phyloP scores from a whole-genome alignment of 2,329 filamentous ascomycete genomes.

The Monilinia laxa region DNA sequence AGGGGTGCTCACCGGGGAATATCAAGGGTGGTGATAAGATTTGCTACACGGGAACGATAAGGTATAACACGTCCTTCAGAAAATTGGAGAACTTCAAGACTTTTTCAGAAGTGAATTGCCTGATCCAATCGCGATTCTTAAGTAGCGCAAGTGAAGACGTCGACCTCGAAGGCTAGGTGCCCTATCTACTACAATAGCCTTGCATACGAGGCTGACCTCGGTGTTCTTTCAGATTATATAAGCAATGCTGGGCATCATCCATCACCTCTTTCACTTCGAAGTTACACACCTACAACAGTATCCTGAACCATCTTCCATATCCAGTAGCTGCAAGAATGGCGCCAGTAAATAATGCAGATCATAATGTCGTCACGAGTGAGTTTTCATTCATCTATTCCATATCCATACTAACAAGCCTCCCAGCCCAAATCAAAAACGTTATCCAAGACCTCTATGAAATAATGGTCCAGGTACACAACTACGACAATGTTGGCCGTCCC shows the following conservation, averaged over 20 bases:
- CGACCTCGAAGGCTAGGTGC: not conserved
- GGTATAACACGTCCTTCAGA: no score
- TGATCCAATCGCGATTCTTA: no score
- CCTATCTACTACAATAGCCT: not conserved
- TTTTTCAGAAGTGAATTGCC: no score
- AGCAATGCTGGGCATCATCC: not conserved
- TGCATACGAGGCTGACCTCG: slow-evolving; percentile 6
- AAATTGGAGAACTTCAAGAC: no score
- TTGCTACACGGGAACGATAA: no score
- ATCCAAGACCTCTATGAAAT: slow-evolving; percentile 64
- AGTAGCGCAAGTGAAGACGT: no score
- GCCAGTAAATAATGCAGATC: slow-evolving; percentile 17
- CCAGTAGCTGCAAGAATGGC: slow-evolving; percentile 10
- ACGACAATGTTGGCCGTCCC: slow-evolving; percentile 54
- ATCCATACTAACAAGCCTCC: not conserved
- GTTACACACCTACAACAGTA: not conserved
- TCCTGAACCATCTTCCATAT: not conserved
- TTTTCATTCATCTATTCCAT: not conserved
- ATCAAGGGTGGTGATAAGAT: no score
- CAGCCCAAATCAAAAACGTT: slow-evolving; percentile 55
- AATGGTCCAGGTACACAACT: slow-evolving; percentile 62
- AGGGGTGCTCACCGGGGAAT: no score
- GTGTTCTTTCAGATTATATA: not conserved
- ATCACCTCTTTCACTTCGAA: not conserved
- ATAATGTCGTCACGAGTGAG: slow-evolving; percentile 17